Evolutionary conservation across 352 stramenopile genomes (phyloP), one percentile per base, ranked within the genome.

Genomic region (Pythium sp.): DNA sequence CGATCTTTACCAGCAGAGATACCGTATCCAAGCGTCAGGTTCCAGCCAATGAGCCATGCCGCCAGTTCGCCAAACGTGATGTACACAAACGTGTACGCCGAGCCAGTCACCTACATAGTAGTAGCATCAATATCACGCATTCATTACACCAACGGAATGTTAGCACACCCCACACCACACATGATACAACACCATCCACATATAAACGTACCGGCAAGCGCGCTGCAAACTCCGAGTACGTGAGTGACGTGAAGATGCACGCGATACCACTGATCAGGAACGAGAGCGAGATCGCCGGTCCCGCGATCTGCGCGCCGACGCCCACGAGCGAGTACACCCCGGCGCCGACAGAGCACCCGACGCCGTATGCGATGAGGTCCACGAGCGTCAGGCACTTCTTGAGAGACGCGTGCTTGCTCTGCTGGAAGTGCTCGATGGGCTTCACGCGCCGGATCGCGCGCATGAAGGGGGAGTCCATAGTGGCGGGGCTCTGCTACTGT

Each of bases 311-410:
- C 22, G 87, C 90, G 8, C 86, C 90, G 26, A 94, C 85, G 51
- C 89, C 90, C n/a, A 96, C 89, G 41, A 97, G 81, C 32, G 91
- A 97, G 74, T 97, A 98, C 22, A 97, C 91, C n/a, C 93, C 93
- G n/a, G 93, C 93, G 43, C 93, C 90, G 9, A 97, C 87, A 8
- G 87, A 95, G 76, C 87, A 97, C 36, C 92, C 93, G 32, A 98
- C 89, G 46, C 93, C 93, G 72, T 97, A 98, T 22, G 84, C 82
- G 55, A 96, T 86, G 34, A 96, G 74, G 59, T 96, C 88, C n/a
- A 73, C 7, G 56, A 94, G 72, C 32, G 84, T 90, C 55, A 95
- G 76, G 68, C 85, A 93, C 38, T 90, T 72, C 61, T 83, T 81
- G 30, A 95, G 75, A 53, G 70, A 58, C 43, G 62, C n/a, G 28